Evolutionary conservation across 148 eudicot species (phyloP).

Genomic region (Rhododendron williamsianum): DNA sequence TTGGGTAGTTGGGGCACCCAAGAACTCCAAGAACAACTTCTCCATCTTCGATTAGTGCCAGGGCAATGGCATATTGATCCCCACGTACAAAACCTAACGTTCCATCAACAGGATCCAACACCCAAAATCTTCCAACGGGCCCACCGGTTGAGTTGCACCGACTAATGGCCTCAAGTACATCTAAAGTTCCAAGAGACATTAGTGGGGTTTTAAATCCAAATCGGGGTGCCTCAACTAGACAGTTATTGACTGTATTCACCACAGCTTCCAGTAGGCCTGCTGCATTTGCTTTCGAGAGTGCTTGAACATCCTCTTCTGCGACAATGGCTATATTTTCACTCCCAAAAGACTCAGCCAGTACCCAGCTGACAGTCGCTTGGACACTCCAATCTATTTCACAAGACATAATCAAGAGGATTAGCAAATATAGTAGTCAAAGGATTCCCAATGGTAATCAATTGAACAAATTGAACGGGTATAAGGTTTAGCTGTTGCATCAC

Average conservation of each 20-base stretch:
- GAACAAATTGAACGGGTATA: not conserved
- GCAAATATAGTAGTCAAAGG: not conserved
- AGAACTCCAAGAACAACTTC: slow-evolving; percentile 46
- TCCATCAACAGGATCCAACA: slow-evolving; percentile 45
- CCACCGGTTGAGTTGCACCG: slow-evolving; percentile 36
- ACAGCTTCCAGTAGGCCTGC: slow-evolving; percentile 28
- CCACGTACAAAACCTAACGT: slow-evolving; percentile 46
- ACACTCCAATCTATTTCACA: slow-evolving; percentile 52
- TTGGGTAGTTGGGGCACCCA: slow-evolving; percentile 49
- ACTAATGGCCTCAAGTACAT: slow-evolving; percentile 37
- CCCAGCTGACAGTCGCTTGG: slow-evolving; percentile 49
- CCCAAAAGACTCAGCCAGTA: slow-evolving; percentile 39
- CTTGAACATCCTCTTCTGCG: slow-evolving; percentile 50
- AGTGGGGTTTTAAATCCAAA: slow-evolving; percentile 32
- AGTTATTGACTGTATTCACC: slow-evolving; percentile 35
- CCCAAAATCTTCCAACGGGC: slow-evolving; percentile 37
- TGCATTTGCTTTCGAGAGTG: slow-evolving; percentile 33
- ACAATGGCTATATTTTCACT: slow-evolving; percentile 38
- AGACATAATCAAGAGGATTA: slow-evolving; percentile 2
- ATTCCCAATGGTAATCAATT: not conserved
- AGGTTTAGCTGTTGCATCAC: not conserved
- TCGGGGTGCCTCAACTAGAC: slow-evolving; percentile 33
- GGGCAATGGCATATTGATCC: slow-evolving; percentile 43
- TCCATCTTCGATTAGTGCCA: slow-evolving; percentile 44
- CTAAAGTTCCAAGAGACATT: slow-evolving; percentile 17